A percentile compares a stretch with the other conserved stretches of the same genome.
These are phyloP conservation scores for Bombardia bombarda DNA, from an alignment of 495 filamentous ascomycete genomes.

Conservation along the genomic window DNA sequence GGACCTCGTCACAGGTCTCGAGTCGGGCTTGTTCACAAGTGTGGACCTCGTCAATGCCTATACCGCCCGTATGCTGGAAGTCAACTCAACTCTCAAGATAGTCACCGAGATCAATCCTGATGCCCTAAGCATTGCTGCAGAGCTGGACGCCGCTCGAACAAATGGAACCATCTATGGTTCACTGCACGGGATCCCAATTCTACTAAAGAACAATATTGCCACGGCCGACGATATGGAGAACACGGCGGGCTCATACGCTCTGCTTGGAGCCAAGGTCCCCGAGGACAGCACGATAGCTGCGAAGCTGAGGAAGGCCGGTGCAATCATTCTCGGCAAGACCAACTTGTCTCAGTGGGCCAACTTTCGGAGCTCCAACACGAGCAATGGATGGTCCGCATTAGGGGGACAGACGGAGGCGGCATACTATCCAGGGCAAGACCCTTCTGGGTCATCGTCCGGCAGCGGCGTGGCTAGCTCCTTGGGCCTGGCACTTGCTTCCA, in stretches of 20 bases:
- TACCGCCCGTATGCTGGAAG: conserved; percentile 32
- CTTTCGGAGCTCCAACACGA: conserved; percentile 25
- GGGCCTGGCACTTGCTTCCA: conserved; percentile 24
- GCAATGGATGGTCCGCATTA: conserved; percentile 37
- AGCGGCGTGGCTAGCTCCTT: conserved; percentile 21
- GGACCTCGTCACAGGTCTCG: conserved; percentile 42
- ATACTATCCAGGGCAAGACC: conserved; percentile 32
- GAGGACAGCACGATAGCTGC: conserved; percentile 37
- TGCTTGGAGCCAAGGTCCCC: conserved; percentile 42
- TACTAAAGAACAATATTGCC: conserved; percentile 68
- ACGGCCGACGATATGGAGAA: conserved; percentile 59
- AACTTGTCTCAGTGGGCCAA: conserved; percentile 38
- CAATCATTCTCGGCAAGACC: conserved; percentile 42
- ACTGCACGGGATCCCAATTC: conserved; percentile 59
- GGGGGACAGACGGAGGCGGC: conserved; percentile 36
- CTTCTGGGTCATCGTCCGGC: conserved; percentile 23
- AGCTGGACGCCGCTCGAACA: conserved; percentile 21
- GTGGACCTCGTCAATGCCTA: conserved; percentile 49
- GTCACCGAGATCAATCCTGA: conserved; percentile 41
- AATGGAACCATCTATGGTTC: conserved; percentile 27
- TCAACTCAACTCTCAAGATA: conserved; percentile 29
- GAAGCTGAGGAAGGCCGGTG: conserved; percentile 41
- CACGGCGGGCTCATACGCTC: conserved; percentile 48
- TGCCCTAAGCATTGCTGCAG: conserved; percentile 29
- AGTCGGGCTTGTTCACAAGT: conserved; percentile 48